Base-by-base conservation (phyloP, 345 rosid genomes). In the Cardamine resedifolia region DNA sequence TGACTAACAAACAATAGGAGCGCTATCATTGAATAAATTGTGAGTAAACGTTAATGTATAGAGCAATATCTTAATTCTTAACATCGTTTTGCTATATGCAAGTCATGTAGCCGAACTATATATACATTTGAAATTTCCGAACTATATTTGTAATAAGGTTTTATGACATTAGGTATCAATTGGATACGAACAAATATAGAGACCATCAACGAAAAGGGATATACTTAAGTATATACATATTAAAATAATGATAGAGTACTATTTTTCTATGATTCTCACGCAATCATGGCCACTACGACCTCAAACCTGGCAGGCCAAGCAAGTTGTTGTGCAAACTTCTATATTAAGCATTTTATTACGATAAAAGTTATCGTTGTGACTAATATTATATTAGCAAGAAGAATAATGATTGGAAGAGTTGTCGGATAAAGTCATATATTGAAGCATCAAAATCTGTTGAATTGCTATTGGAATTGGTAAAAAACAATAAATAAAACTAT, bases 251-350 rank as follows among this genome's bases (percentile, higher is more conserved):
- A 63, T 28, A 20, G 3, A 44, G 30, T 34, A 57, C 10, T 47
- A 48, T 7, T 49, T 66, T 58, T 58, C 14, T 36, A 39, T 28
- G 62, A 52, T 58, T 74, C 51, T 20, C 38, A 58, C 20, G 67
- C 61, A 66, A 58, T 30, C 78, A 74, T 66, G 53, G 52, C 67
- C 45, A 48, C 58, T 44, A 26, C 77, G 52, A 56, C 50, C 20
- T 3, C 8, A 39, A 62, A 39, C 31, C 58, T 49, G 44, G 78
- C 31, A 33, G 67, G 71, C 31, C 52, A 47, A 58, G 67, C 72
- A 67, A 74, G 62, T 66, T 58, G 73, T 50, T 74, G 47, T 50
- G 45, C 23, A 74, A 58, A 66, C 73, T 66, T 74, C 73, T 74
- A 74, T 27, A 74, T 58, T 31, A 74, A 66, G 67, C 72, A 48